Evolutionary conservation across 2,329 filamentous ascomycete species (phyloP).

Genomic region (Blumeria hordei): DNA sequence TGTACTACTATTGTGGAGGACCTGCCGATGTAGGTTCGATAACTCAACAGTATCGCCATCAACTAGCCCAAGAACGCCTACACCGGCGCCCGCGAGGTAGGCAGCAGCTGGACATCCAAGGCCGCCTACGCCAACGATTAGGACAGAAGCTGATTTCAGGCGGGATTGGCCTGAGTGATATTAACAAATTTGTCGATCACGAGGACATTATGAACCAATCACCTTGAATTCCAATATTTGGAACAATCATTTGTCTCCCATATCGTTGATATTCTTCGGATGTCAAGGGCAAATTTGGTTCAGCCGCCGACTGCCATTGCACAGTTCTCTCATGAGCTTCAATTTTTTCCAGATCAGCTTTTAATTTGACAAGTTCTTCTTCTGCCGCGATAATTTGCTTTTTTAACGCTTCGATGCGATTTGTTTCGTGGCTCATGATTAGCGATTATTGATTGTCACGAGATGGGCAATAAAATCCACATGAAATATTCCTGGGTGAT

Average conservation of each 20-base stretch:
- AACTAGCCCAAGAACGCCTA: conserved; percentile 61
- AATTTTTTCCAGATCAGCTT: conserved; percentile 19
- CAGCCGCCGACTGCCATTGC: neutral
- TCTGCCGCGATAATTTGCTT: conserved; percentile 24
- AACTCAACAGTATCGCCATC: conserved; percentile 74
- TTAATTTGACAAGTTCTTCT: conserved; percentile 22
- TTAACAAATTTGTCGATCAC: too few species aligned
- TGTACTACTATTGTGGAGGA: conserved; percentile 48
- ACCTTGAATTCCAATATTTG: conserved; percentile 57
- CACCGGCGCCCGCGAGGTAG: conserved; percentile 78
- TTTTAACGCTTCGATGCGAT: conserved; percentile 18
- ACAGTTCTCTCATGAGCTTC: conserved; percentile 4
- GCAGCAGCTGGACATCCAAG: conserved; percentile 76
- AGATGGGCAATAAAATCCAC: neutral
- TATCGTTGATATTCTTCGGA: conserved; percentile 65
- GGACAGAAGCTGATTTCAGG: conserved; percentile 42
- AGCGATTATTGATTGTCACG: too few species aligned
- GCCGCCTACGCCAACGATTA: conserved; percentile 72
- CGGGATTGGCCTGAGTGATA: conserved; percentile 41
- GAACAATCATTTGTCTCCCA: conserved; percentile 74
- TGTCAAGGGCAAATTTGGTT: conserved; percentile 38
- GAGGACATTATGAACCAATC: neutral
- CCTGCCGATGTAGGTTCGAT: conserved; percentile 82
- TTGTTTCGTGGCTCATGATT: conserved; percentile 17
- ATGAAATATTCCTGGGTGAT: too few species aligned